Base-by-base conservation (phyloP, 169 alveolate genomes). In the Babesia sp. region DNA sequence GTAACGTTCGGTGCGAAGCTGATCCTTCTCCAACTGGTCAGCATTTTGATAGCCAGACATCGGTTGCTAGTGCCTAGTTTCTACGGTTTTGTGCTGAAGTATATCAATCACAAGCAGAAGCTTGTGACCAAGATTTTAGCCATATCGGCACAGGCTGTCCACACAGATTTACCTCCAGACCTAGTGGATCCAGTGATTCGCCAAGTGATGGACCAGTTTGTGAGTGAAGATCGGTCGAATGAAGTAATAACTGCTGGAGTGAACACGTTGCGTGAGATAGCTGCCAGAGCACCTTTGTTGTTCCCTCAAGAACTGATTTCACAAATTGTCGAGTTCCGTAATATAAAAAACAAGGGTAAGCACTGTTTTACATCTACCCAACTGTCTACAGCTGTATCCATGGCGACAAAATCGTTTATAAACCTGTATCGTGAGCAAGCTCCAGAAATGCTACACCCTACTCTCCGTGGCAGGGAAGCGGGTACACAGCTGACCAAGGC, bases 141-240 rank as follows among this genome's bases (percentile, higher is more conserved):
- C 11, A 85, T 93, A 46, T 70, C 92, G 41, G 94, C 95, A 48
- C 97, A 93, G 63, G 91, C 97, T 0, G 77, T 92, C 41, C 97
- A 95, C 78, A 93, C 87, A 12, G 85, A 79, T 29, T 84, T 95
- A 14, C 96, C 97, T 1, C 91, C 94, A 22, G 91, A 85, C 11
- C 93, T 92, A 46, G 67, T 95, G 12, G 87, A 84, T 24, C 95
- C 97, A 18, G 44, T 93, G 33, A 81, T 94, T n/a, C 33, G 42
- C 26, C 60, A 58, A 29, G 37, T 80, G 5, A 22, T 71, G 28
- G 59, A 71, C 41, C 68, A 80, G 18, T 80, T 80, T 26, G 64
- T 80, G 22, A 31, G 78, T 24, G 74, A 80, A 18, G 88, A 80
- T 34, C 75, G 88, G 4, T 18, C 71, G 14, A 71, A 80, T 28